Evolutionary conservation across 2,329 filamentous ascomycete genomes (phyloP).

Genomic region (Venturia pyrina): DNA sequence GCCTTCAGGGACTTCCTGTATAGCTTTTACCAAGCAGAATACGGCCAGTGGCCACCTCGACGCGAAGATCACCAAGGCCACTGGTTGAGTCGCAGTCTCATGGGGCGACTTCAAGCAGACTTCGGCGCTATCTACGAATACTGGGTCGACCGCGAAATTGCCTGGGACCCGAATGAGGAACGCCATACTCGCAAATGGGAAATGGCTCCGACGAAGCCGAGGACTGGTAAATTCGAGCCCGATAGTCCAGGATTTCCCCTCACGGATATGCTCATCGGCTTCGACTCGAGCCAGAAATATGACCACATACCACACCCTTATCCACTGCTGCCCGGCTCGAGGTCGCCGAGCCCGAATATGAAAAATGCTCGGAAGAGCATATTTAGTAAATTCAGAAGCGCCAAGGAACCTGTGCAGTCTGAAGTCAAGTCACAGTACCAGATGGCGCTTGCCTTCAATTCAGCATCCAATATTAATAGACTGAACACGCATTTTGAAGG

Average conservation of each 20-base stretch:
- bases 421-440: slow-evolving; percentile 31
- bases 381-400: slow-evolving; percentile 20
- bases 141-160: slow-evolving; percentile 55
- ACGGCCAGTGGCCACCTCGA: slow-evolving; percentile 53
- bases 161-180: slow-evolving; percentile 55
- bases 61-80: slow-evolving; percentile 18
- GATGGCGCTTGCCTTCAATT: slow-evolving; percentile 29
- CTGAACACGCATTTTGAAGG: slow-evolving; percentile 27
- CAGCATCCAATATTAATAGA: slow-evolving; percentile 31
- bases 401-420: slow-evolving; percentile 23
- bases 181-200: slow-evolving; percentile 55
- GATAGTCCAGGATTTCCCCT: slow-evolving; percentile 47
- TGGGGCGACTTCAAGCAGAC: slow-evolving; percentile 50
- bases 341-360: background rate
- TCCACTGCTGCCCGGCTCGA: slow-evolving; percentile 45
- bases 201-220: slow-evolving; percentile 33
- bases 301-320: slow-evolving; percentile 48
- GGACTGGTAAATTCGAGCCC: slow-evolving; percentile 28
- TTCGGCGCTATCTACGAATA: slow-evolving; percentile 63
- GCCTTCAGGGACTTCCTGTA: slow-evolving; percentile 52
- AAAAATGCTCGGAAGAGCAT: background rate
- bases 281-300: slow-evolving; percentile 52
- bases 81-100: slow-evolving; percentile 53
- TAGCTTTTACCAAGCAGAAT: slow-evolving; percentile 45
- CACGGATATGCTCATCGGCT: slow-evolving; percentile 56